phyloP scores from a whole-genome alignment of 805 yeast species.

The Myxozyma kluyveri region DNA sequence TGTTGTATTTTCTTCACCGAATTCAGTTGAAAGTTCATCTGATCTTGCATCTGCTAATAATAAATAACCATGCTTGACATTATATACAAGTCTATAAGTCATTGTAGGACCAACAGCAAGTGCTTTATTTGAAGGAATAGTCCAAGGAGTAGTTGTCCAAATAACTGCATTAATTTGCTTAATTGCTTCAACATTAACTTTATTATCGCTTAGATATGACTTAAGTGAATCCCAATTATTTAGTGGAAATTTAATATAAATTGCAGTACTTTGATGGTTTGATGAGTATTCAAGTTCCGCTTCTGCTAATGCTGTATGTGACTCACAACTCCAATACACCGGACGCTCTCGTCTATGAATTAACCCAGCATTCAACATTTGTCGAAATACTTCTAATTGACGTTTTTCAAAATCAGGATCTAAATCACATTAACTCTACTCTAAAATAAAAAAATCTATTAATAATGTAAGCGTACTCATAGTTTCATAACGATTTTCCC shows the following conservation, averaged over 20 bases:
- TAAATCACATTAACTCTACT: neutral
- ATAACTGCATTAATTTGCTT: constrained; percentile 42
- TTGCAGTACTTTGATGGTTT: constrained; percentile 65
- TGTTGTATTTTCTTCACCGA: constrained; percentile 17
- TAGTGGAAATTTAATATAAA: constrained; percentile 65
- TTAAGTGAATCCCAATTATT: constrained; percentile 32
- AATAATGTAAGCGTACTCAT: constrained; percentile 39
- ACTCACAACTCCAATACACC: constrained; percentile 96
- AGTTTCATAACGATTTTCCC: constrained; percentile 70
- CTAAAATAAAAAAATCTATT: neutral
- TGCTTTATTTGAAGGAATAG: constrained; percentile 82
- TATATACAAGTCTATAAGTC: constrained; percentile 52
- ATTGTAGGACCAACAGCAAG: constrained; percentile 64
- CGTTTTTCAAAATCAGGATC: constrained; percentile 64
- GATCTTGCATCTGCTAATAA: constrained; percentile 58
- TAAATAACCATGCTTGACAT: constrained; percentile 43
- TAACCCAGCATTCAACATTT: constrained; percentile 59
- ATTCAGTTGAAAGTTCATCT: constrained; percentile 37
- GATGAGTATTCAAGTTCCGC: constrained; percentile 89
- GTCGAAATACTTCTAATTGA: constrained; percentile 69
- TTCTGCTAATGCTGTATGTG: constrained; percentile 92
- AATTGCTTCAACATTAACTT: constrained; percentile 2
- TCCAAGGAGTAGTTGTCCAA: constrained; percentile 99
- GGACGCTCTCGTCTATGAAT: constrained; percentile 87
- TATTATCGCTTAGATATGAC: no score